phyloP scores from a whole-genome alignment of 2,329 filamentous ascomycete species.

The Sporothrix globosa region DNA sequence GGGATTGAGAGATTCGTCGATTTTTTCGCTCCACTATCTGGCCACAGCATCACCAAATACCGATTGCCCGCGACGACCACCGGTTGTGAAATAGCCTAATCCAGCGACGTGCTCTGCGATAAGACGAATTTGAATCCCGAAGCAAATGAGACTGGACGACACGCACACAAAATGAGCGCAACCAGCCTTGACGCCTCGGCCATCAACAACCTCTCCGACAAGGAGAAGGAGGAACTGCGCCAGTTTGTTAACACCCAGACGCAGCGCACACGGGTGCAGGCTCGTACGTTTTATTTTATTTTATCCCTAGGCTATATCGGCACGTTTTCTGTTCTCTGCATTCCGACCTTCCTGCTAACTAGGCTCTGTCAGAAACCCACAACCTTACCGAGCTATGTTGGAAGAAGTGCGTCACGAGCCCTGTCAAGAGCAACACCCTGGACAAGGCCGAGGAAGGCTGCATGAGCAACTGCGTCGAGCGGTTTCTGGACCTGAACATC shows the following conservation, averaged over 20 bases:
- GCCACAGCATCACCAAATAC: constrained; percentile 18
- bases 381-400: constrained; percentile 77
- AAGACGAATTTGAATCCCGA: neutral
- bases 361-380: constrained; percentile 52
- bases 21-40: constrained; percentile 30
- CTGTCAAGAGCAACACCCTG: constrained; percentile 71
- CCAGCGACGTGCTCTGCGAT: neutral
- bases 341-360: neutral
- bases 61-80: neutral
- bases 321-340: neutral
- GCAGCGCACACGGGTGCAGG: constrained; percentile 73
- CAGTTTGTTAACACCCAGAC: constrained; percentile 82
- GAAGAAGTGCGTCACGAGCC: constrained; percentile 84
- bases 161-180: constrained; percentile 24
- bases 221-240: constrained; percentile 85
- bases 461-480: constrained; percentile 88
- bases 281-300: constrained; percentile 51
- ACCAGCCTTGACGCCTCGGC: constrained; percentile 58
- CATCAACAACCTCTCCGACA: constrained; percentile 73
- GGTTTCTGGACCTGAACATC: constrained; percentile 87
- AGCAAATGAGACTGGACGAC: neutral
- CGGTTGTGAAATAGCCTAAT: too few relatives aligned
- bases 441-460: constrained; percentile 80
- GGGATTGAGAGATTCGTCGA: neutral
- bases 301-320: too few relatives aligned